Percentiles rank a stretch among this genome's conserved stretches.
Evolutionary conservation across 2,329 filamentous ascomycete genomes (phyloP).

Genomic region (Penicillium olsonii): DNA sequence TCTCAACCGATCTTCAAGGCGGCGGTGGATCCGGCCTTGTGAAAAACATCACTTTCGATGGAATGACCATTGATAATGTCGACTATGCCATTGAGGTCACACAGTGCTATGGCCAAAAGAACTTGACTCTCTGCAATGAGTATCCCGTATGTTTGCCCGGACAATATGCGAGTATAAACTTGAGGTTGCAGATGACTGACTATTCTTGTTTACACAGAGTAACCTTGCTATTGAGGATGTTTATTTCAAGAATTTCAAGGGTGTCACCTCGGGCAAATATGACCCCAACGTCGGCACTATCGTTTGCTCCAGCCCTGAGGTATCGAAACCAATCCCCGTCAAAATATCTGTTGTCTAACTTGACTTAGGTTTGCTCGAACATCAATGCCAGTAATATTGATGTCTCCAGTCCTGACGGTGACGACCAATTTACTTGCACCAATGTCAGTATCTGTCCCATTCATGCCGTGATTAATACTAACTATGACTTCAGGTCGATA

Average conservation of each 20-base stretch:
- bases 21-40: slow-evolving; percentile 66
- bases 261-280: slow-evolving; percentile 52
- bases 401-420: slow-evolving; percentile 51
- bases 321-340: slow-evolving; percentile 34
- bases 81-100: slow-evolving; percentile 66
- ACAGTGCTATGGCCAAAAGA: slow-evolving; percentile 67
- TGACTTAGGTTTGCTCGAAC: slow-evolving; percentile 40
- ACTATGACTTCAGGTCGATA: not conserved
- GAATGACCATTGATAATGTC: slow-evolving; percentile 61
- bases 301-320: slow-evolving; percentile 51
- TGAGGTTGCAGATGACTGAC: not conserved
- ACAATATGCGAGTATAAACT: not conserved
- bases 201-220: slow-evolving; percentile 22
- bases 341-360: not conserved
- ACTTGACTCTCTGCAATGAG: slow-evolving; percentile 61
- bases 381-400: slow-evolving; percentile 52
- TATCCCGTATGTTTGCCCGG: slow-evolving; percentile 49
- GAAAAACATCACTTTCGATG: slow-evolving; percentile 67
- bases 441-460: slow-evolving; percentile 38
- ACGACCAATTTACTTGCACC: slow-evolving; percentile 46
- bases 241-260: slow-evolving; percentile 58
- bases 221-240: slow-evolving; percentile 58
- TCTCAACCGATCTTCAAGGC: slow-evolving; percentile 64
- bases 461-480: not conserved
- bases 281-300: slow-evolving; percentile 50